Base-by-base conservation (phyloP, 2,329 filamentous ascomycete genomes). In the Aspergillus texensis region DNA sequence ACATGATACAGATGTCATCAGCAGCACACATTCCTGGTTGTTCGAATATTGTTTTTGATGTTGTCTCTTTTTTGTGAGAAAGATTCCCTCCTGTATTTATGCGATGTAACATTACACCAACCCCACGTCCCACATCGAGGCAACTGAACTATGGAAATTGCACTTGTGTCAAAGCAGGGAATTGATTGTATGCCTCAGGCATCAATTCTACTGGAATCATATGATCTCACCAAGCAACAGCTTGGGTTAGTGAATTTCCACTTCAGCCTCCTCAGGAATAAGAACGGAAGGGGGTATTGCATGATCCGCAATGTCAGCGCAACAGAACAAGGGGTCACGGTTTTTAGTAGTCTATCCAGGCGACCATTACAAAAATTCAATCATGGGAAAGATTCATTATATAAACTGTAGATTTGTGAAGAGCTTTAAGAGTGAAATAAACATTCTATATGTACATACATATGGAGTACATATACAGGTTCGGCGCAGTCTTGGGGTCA, bases 201-300 rank as follows among this genome's bases (percentile, higher is more conserved):
- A 55, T 6, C 26, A 19, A 4, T 10, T 9, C 4, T 9, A 8
- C 34, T 4, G 14, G 11, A 39, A 55, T 55, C 52, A 55, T 55
- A 55, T 55, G 52, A 55, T 55, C 52, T 41, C 32, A 55, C 24
- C 12, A 28, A 32, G 52, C n/a, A 41, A 3, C 5, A 6, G 10
- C 9, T 19, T 32, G 36, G 26, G 39, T 21, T 46, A 32, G 26
- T 34, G 50, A 53, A 53, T 11, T 19, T 24, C n/a, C 5, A 30
- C n/a, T 58, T 58, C 56, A 58, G 56, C 56, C 56, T 56, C 53
- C 53, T 26, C 28, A 58, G 28, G 43, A 48, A 50, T 46, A 26
- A 26, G 28, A 48, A 11, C 52, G 52, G 52, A 55, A 55, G 52
- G 52, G 36, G 52, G 32, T 28, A 58, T 58, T 46, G 56, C 56